Percentiles rank a stretch among this genome's conserved stretches.
Evolutionary conservation across 2,329 filamentous ascomycete genomes (phyloP).

Genomic region (Aaosphaeria pasadenensis): DNA sequence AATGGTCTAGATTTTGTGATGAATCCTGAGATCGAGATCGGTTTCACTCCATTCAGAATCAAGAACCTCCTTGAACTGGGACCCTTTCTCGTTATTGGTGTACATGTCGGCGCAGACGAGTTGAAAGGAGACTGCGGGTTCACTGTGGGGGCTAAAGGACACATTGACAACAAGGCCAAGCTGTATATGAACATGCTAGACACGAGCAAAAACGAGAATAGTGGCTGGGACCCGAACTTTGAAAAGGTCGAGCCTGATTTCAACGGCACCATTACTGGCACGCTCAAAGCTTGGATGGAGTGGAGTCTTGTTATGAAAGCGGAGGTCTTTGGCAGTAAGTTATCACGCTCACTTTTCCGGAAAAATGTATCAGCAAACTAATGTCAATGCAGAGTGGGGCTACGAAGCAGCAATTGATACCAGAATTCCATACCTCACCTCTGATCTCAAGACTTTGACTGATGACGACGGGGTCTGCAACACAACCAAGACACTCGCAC

Average conservation of each 20-base stretch:
- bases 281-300: slow-evolving; percentile 16
- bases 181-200: neutral
- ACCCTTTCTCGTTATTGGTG: slow-evolving; percentile 17
- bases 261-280: neutral
- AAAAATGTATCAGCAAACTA: neutral
- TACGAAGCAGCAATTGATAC: slow-evolving; percentile 19
- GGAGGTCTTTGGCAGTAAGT: slow-evolving; percentile 15
- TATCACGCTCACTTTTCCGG: neutral
- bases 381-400: slow-evolving; percentile 10
- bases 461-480: neutral
- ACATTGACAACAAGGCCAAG: neutral
- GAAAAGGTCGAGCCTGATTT: neutral
- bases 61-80: slow-evolving; percentile 14
- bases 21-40: slow-evolving; percentile 19
- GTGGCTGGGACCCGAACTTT: neutral
- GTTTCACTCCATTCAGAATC: slow-evolving; percentile 17
- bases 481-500: slow-evolving; percentile 13
- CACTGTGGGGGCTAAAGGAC: slow-evolving; percentile 13
- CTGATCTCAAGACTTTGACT: slow-evolving; percentile 2
- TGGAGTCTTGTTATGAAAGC: slow-evolving; percentile 17
- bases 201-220: neutral
- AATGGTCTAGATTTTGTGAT: slow-evolving; percentile 16
- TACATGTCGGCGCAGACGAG: slow-evolving; percentile 17
- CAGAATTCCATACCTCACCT: slow-evolving; percentile 17
- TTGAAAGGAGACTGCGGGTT: slow-evolving; percentile 12